Conservation (phyloP, 371 early-diverging fungal species). For the Choanephora cucurbitarum region DNA sequence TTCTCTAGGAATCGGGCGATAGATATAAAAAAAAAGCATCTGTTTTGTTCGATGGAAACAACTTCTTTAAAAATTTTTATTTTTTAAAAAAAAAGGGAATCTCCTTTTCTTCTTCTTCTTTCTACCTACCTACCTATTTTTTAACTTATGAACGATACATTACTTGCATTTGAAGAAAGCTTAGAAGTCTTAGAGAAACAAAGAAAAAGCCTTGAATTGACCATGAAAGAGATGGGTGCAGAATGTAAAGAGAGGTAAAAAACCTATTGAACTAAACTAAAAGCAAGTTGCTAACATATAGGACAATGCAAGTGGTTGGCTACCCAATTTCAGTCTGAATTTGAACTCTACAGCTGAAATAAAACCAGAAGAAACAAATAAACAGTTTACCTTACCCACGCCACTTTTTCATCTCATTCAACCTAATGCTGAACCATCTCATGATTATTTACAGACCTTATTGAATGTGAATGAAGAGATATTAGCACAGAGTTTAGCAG, state of each 20-base stretch:
- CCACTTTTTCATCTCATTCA: conserved; percentile 11
- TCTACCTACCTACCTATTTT: background rate
- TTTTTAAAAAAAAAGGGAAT: background rate
- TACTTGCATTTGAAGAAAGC: conserved; percentile 39
- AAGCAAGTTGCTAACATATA: too few species aligned
- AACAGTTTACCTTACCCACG: background rate
- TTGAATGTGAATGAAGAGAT: conserved; percentile 25
- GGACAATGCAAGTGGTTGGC: too few species aligned
- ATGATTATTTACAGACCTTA: conserved; percentile 22
- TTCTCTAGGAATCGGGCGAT: background rate
- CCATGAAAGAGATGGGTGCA: conserved; percentile 48
- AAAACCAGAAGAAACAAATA: background rate
- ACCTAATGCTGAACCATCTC: conserved; percentile 13
- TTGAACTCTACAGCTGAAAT: background rate
- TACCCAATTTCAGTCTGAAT: conserved; percentile 13
- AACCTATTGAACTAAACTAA: too few species aligned
- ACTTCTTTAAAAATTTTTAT: background rate
- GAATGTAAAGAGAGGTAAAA: conserved; percentile 56
- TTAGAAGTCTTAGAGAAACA: conserved; percentile 43
- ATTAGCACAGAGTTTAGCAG: conserved; percentile 21
- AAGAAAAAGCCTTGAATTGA: conserved; percentile 38
- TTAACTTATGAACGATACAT: conserved; percentile 42
- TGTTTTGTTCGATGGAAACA: background rate
- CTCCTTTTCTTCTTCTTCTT: background rate
- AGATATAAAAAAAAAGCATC: background rate